phyloP scores from a whole-genome alignment of 352 stramenopile genomes.

The Phytophthora litchii region DNA sequence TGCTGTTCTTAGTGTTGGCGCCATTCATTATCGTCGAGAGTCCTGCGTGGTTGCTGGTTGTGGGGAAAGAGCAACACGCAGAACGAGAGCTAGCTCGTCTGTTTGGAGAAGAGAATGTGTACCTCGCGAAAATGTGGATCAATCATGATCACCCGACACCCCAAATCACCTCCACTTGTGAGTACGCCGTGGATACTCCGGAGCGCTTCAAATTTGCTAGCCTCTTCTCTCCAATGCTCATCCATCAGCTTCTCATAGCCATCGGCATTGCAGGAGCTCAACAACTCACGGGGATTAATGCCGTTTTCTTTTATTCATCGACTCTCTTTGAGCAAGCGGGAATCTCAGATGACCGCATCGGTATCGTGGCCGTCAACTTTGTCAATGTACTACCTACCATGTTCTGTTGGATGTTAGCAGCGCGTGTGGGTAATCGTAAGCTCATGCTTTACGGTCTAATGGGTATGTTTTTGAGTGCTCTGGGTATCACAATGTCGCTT shows the following conservation, averaged over 20 bases:
- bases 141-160: background rate
- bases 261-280: background rate
- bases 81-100: background rate
- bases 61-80: background rate
- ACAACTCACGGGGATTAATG: constrained; percentile 1
- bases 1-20: background rate
- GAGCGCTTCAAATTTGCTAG: background rate
- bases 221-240: background rate
- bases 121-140: background rate
- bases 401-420: background rate
- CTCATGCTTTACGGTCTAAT: background rate
- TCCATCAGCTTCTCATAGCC: background rate
- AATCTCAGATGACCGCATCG: background rate
- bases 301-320: background rate
- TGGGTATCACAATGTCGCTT: background rate
- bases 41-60: background rate
- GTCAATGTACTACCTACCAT: background rate
- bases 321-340: background rate
- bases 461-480: constrained; percentile 1
- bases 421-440: background rate
- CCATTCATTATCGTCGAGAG: background rate
- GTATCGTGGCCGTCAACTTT: background rate
- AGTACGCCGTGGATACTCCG: background rate
- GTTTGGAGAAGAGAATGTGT: background rate
- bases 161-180: background rate